Percentiles rank a stretch among this genome's conserved stretches.
Evolutionary conservation across 352 stramenopile species (phyloP).

Genomic region (Elongisporangium undulatum): DNA sequence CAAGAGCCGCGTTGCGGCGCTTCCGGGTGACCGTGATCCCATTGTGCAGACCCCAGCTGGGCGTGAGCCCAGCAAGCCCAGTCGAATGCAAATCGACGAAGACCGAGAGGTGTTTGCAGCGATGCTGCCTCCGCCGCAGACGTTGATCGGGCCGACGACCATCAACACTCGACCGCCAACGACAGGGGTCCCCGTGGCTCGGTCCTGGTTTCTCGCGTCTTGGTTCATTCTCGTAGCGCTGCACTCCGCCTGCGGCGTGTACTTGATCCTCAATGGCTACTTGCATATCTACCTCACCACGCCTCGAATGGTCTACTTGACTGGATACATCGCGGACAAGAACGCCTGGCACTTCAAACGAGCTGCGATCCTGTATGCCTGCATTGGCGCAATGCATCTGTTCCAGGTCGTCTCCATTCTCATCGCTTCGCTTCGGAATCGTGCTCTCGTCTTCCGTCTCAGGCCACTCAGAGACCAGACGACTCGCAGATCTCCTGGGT

Average conservation of each 20-base stretch:
- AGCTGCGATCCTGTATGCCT: background rate
- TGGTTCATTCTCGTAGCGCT: background rate
- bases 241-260: background rate
- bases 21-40: too few relatives aligned
- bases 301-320: background rate
- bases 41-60: too few relatives aligned
- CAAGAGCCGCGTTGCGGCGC: too few relatives aligned
- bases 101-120: too few relatives aligned
- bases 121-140: too few relatives aligned
- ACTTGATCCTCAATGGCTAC: background rate
- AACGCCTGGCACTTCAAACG: background rate
- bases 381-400: background rate
- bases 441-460: background rate
- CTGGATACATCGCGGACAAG: background rate
- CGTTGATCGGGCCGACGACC: too few relatives aligned
- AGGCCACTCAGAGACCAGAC: background rate
- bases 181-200: background rate
- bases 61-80: too few relatives aligned
- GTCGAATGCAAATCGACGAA: too few relatives aligned
- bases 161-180: too few relatives aligned
- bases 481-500: too few relatives aligned
- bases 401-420: background rate
- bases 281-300: background rate
- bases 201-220: background rate
- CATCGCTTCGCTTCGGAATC: background rate